These are phyloP conservation scores for Tephrocybe sp. DNA, from an alignment of 768 basidiomycete species.

Conservation along the genomic window DNA sequence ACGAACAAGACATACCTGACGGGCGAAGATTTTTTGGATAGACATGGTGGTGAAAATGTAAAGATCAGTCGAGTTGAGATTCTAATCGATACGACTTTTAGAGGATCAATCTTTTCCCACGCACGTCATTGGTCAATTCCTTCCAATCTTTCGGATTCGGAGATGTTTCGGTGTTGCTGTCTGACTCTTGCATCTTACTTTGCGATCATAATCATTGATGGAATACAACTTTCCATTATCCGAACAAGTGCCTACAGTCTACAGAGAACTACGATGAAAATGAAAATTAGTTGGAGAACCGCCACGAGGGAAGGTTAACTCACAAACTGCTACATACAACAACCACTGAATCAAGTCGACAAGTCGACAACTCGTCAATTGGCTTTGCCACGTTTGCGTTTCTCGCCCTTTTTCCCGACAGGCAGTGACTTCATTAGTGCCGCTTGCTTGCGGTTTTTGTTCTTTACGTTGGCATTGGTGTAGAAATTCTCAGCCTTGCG, in stretches of 20 bases:
- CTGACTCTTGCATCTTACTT: background rate
- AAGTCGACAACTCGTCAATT: conserved; percentile 7
- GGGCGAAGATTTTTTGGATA: conserved; percentile 87
- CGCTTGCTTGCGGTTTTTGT: conserved; percentile 71
- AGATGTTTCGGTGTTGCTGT: background rate
- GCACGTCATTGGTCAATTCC: conserved; percentile 14
- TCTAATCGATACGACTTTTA: conserved; percentile 36
- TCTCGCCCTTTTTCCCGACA: conserved; percentile 45
- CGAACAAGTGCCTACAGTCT: no score
- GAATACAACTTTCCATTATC: conserved; percentile 5
- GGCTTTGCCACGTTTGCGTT: conserved; percentile 33
- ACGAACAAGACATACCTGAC: conserved; percentile 60
- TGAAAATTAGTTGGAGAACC: background rate
- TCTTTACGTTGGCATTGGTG: conserved; percentile 80
- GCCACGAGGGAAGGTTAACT: background rate
- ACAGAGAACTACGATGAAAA: background rate
- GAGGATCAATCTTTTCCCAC: conserved; percentile 40
- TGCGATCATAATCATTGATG: background rate
- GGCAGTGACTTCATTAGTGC: conserved; percentile 56
- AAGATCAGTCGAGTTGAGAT: conserved; percentile 20
- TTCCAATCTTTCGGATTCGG: conserved; percentile 7
- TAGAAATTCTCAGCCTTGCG: conserved; percentile 91
- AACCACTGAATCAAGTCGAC: conserved; percentile 9
- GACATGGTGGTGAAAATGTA: conserved; percentile 61
- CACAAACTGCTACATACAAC: conserved; percentile 6